Evolutionary conservation across 257 asterid genomes (phyloP).

Genomic region (Mentha longifolia): DNA sequence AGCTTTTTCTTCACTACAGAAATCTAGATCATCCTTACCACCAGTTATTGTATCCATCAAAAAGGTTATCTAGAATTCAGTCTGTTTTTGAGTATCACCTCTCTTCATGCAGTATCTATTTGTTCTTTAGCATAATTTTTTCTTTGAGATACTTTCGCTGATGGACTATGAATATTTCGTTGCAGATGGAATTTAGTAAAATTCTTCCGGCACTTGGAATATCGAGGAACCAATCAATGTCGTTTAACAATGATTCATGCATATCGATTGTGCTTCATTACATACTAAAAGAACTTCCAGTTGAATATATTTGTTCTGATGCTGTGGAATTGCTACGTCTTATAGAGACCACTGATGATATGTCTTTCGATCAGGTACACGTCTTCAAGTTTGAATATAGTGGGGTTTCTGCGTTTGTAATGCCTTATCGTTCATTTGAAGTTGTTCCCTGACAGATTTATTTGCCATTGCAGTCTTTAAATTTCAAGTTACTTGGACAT

Average conservation of each 20-base stretch:
- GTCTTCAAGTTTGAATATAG: slow-evolving; percentile 22
- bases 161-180: slow-evolving; percentile 26
- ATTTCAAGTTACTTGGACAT: slow-evolving; percentile 83
- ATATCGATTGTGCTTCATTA: slow-evolving; percentile 71
- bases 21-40: neutral
- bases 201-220: slow-evolving; percentile 72
- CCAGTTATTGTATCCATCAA: neutral
- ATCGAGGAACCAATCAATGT: slow-evolving; percentile 50
- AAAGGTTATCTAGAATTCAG: neutral
- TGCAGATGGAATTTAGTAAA: slow-evolving; percentile 53
- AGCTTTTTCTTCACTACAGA: neutral
- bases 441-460: slow-evolving; percentile 42
- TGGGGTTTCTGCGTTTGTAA: slow-evolving; percentile 27
- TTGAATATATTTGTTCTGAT: slow-evolving; percentile 53
- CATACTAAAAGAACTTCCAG: slow-evolving; percentile 77
- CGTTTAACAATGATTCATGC: slow-evolving; percentile 55
- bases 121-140: slow-evolving; percentile 8
- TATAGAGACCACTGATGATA: slow-evolving; percentile 60
- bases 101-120: neutral
- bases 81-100: slow-evolving; percentile 2
- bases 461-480: slow-evolving; percentile 71
- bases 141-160: slow-evolving; percentile 7
- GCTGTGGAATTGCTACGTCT: slow-evolving; percentile 71
- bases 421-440: slow-evolving; percentile 33
- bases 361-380: slow-evolving; percentile 73